Base-by-base conservation (phyloP, 176 grass and related monocot species). In the Zoysia japonica region DNA sequence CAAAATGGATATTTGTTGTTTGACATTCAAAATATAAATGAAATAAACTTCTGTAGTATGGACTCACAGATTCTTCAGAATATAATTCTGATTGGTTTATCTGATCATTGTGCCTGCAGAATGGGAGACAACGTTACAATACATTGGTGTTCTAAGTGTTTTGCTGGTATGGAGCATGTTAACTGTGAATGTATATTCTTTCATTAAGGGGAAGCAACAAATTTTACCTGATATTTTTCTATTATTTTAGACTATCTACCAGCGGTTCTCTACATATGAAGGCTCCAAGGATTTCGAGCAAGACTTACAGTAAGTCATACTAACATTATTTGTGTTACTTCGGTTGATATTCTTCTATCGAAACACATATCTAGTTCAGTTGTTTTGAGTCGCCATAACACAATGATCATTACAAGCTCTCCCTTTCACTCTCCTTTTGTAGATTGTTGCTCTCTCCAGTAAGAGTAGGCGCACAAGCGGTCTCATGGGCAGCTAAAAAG, bases 71-170 rank as follows among this genome's bases (percentile, higher is more conserved):
- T 28, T 28, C 53, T 54, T 84, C 38, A 43, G 35, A 68, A 45
- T 56, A 81, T 42, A 0, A 14, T 75, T 70, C 42, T 77, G 16
- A 28, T 45, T 63, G 36, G 36, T 74, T 90, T 37, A 78, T 11
- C 51, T 48, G 14, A 55, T 82, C 11, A 44, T 52, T 66, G 9
- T 77, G 7, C 51, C 11, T 80, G 78, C 90, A 98, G 96, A 93
- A 84, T 93, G 92, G 92, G 96, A 98, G 65, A 95, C 67, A 28
- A 93, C 92, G 70, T 84, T 95, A 60, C 92, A 99, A 46, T 56
- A 91, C 61, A 93, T 99, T 11, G 92, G 88, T 70, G 85, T 90
- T 80, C 35, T 99, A 39, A 83, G 96, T 65, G 54, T 99, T 93
- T 92, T 83, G 4, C 89, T 78, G 92, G 96, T 99, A 93, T 41